Percentiles rank a stretch among this genome's conserved stretches.
Conservation (phyloP, 78 protist species). For the Dictyostelium citrinum region DNA sequence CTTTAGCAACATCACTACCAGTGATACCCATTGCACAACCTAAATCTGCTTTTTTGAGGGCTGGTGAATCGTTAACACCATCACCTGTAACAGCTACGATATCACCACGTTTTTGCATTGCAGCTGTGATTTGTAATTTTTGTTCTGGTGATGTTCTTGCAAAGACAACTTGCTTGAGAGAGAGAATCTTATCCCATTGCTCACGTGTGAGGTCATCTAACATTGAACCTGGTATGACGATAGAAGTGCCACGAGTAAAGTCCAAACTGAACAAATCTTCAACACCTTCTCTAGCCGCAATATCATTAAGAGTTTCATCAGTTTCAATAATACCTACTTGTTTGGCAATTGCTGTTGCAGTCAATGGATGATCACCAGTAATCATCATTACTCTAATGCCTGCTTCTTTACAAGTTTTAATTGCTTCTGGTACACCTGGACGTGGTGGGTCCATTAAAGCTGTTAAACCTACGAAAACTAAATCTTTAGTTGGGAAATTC, state of each 20-base stretch:
- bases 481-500: conserved; percentile 71
- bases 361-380: conserved; percentile 99
- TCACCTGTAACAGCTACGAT: conserved; percentile 95
- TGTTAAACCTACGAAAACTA: conserved; percentile 92
- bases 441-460: conserved; percentile 98
- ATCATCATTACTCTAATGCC: conserved; percentile 97
- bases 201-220: conserved; percentile 63
- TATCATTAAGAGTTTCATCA: conserved; percentile 73
- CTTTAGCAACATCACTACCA: conserved; percentile 97
- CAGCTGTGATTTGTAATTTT: conserved; percentile 88
- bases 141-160: conserved; percentile 73
- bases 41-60: conserved; percentile 94
- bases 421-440: conserved; percentile 77
- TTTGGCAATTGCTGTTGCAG: conserved; percentile 97
- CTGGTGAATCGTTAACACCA: conserved; percentile 98
- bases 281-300: conserved; percentile 54
- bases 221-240: conserved; percentile 75
- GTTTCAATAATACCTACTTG: conserved; percentile 83
- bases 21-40: conserved; percentile 98
- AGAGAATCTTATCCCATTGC: conserved; percentile 68
- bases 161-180: conserved; percentile 69
- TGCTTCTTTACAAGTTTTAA: conserved; percentile 76
- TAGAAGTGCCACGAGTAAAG: conserved; percentile 4
- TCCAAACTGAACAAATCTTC: conserved; percentile 55
- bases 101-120: conserved; percentile 84